Evolutionary conservation across 2,329 filamentous ascomycete genomes (phyloP).

Genomic region (Dactylellina leptospora): DNA sequence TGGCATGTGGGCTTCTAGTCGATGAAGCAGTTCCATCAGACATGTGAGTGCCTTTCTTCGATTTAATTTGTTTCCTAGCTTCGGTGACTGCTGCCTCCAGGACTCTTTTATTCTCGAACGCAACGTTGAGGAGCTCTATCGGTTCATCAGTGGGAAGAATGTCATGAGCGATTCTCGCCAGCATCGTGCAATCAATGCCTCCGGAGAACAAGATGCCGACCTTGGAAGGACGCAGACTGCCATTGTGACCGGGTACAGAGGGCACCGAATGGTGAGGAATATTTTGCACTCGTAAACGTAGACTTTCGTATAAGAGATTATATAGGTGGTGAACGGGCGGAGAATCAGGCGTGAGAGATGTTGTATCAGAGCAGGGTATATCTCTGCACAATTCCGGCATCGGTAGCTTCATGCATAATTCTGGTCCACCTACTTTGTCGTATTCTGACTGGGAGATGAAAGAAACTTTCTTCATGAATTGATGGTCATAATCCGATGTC

Average conservation of each 20-base stretch:
- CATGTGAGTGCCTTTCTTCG: slow-evolving; percentile 40
- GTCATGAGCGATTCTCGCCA: slow-evolving; percentile 82
- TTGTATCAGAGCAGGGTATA: slow-evolving; percentile 11
- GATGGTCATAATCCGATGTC: background rate
- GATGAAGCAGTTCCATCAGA: slow-evolving; percentile 9
- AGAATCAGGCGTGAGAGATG: slow-evolving; percentile 61
- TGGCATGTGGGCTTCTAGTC: slow-evolving; percentile 24
- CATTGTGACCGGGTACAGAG: slow-evolving; percentile 58
- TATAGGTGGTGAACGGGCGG: slow-evolving; percentile 67
- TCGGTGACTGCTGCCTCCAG: slow-evolving; percentile 66
- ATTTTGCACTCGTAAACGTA: slow-evolving; percentile 71
- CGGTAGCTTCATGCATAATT: slow-evolving; percentile 39
- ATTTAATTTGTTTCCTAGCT: slow-evolving; percentile 57
- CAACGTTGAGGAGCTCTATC: slow-evolving; percentile 92
- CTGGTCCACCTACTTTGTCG: slow-evolving; percentile 21
- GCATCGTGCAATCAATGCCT: slow-evolving; percentile 87
- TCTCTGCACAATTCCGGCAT: slow-evolving; percentile 36
- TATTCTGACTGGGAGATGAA: slow-evolving; percentile 36
- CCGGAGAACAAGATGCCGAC: slow-evolving; percentile 91
- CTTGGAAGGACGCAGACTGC: slow-evolving; percentile 60
- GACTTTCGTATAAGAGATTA: slow-evolving; percentile 68
- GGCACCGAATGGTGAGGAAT: slow-evolving; percentile 65
- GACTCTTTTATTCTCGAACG: slow-evolving; percentile 90
- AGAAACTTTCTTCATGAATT: slow-evolving; percentile 2
- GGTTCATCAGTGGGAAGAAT: slow-evolving; percentile 73